Percentiles rank a stretch among this genome's conserved stretches.
Evolutionary conservation across 1,284 basidiomycete genomes (phyloP).

Genomic region (Marasmius fiardii): DNA sequence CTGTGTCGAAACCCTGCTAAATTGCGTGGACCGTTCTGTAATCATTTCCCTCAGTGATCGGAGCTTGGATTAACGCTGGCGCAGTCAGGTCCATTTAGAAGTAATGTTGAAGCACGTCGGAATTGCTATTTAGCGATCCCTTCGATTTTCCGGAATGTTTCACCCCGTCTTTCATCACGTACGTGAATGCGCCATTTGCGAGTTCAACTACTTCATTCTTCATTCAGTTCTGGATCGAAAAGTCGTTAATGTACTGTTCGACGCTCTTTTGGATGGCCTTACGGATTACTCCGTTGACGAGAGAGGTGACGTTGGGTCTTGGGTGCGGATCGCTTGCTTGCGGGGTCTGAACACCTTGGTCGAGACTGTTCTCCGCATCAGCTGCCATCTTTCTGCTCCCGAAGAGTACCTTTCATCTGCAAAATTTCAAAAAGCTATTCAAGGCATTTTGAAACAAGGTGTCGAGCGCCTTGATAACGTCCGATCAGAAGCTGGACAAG

Average conservation of each 20-base stretch:
- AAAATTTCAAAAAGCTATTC: slow-evolving; percentile 57
- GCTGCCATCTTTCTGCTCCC: slow-evolving; percentile 38
- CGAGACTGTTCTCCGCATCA: slow-evolving; percentile 43
- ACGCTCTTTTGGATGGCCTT: slow-evolving; percentile 62
- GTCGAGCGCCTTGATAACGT: slow-evolving; percentile 92
- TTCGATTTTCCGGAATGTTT: slow-evolving; percentile 48
- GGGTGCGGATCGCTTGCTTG: slow-evolving; percentile 83
- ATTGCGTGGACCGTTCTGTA: slow-evolving; percentile 56
- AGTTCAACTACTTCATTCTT: slow-evolving; percentile 12
- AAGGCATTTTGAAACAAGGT: slow-evolving; percentile 82
- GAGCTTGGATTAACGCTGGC: slow-evolving; percentile 17
- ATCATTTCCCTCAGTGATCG: slow-evolving; percentile 17
- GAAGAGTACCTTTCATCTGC: slow-evolving; percentile 55
- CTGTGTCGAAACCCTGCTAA: slow-evolving; percentile 58
- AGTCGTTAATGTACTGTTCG: slow-evolving; percentile 41
- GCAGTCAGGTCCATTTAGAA: slow-evolving; percentile 41
- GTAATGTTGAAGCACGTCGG: slow-evolving; percentile 63
- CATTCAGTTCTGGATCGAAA: slow-evolving; percentile 45
- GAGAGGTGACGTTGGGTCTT: slow-evolving; percentile 96
- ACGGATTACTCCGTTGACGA: slow-evolving; percentile 92
- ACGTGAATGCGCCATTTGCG: slow-evolving; percentile 22
- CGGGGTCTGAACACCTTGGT: slow-evolving; percentile 53
- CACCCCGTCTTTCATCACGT: slow-evolving; percentile 44
- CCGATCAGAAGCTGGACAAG: slow-evolving; percentile 71
- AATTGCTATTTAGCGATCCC: slow-evolving; percentile 71